Evolutionary conservation across 2,329 filamentous ascomycete species (phyloP).

Genomic region (Bipolaris cookei): DNA sequence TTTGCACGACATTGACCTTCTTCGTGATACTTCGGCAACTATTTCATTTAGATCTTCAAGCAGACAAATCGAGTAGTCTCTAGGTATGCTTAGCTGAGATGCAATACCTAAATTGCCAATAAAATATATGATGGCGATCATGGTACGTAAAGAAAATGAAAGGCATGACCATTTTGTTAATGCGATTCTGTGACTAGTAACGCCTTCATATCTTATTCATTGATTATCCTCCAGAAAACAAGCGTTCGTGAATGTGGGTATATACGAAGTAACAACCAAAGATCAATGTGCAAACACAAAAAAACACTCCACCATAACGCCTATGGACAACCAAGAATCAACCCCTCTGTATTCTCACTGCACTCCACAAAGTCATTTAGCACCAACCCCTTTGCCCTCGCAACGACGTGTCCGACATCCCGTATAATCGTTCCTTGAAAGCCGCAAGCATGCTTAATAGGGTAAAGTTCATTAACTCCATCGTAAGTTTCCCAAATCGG

Average conservation of each 20-base stretch:
- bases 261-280: not conserved
- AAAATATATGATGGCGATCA: too few species aligned
- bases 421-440: not conserved
- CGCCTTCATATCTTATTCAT: not conserved
- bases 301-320: not conserved
- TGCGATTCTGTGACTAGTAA: not conserved
- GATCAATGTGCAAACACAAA: not conserved
- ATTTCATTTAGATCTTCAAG: too few species aligned
- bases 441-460: not conserved
- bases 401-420: not conserved
- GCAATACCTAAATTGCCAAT: too few species aligned
- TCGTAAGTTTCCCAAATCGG: slow-evolving; percentile 7
- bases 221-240: not conserved
- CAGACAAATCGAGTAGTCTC: too few species aligned
- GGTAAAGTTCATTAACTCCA: not conserved
- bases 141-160: too few species aligned
- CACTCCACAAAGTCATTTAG: not conserved
- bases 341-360: not conserved
- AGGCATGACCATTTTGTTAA: too few species aligned
- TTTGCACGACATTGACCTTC: too few species aligned
- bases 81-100: too few species aligned
- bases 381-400: not conserved
- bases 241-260: not conserved
- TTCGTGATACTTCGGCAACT: too few species aligned
- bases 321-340: not conserved